These are phyloP conservation scores for Russula sp. DNA, from an alignment of 768 basidiomycete species.

Conservation along the genomic window DNA sequence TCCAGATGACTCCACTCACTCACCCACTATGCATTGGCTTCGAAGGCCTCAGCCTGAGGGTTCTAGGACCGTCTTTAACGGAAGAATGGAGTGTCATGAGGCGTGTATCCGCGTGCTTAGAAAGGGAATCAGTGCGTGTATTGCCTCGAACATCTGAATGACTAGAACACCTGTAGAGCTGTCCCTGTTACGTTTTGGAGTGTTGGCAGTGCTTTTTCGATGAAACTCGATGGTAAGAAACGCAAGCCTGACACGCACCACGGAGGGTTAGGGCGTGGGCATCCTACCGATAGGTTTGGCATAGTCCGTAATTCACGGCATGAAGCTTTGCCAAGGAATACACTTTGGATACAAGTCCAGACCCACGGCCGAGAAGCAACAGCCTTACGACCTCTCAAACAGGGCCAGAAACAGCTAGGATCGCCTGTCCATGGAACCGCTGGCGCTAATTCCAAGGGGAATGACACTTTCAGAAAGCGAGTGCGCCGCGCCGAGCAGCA, in stretches of 20 bases:
- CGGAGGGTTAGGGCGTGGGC: background rate
- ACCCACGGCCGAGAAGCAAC: background rate
- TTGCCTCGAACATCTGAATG: background rate
- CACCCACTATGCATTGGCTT: background rate
- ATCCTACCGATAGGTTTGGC: background rate
- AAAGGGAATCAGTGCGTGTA: background rate
- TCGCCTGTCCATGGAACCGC: background rate
- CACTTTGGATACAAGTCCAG: background rate
- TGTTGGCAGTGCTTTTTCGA: background rate
- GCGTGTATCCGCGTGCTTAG: background rate
- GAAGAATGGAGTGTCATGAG: background rate
- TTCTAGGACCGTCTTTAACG: background rate
- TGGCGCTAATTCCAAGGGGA: background rate
- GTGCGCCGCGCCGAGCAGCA: background rate
- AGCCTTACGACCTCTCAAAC: background rate
- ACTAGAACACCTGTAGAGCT: background rate
- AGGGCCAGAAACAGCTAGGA: background rate
- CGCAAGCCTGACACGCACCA: background rate
- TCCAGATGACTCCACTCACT: background rate
- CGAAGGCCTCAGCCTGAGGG: background rate
- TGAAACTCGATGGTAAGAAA: background rate
- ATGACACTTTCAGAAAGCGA: background rate
- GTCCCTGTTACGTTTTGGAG: background rate
- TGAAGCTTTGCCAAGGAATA: background rate
- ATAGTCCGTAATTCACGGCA: slow-evolving; percentile 1